Conservation (phyloP, 805 yeast species). For the Maudiozyma turicensis region DNA sequence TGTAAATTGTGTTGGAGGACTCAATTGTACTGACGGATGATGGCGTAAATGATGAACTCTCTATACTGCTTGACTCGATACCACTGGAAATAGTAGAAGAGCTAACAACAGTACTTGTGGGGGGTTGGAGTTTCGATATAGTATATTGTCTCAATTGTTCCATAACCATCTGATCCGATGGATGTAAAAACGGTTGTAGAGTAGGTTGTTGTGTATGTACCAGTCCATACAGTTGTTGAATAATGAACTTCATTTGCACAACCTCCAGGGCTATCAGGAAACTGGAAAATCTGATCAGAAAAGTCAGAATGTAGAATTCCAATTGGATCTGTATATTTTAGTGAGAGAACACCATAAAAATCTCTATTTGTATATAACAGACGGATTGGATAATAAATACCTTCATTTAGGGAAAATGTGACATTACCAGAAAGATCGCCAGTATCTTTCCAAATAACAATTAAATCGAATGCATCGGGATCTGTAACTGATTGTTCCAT, state of each 20-base stretch:
- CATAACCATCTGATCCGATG: background rate
- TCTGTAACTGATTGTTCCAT: constrained; percentile 5
- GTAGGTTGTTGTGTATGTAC: background rate
- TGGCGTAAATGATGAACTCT: too few relatives aligned
- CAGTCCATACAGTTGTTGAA: background rate
- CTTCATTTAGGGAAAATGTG: background rate
- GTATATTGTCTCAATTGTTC: background rate
- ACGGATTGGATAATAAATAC: background rate
- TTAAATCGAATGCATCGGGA: constrained; percentile 9
- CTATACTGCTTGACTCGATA: too few relatives aligned
- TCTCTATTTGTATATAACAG: background rate
- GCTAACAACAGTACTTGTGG: too few relatives aligned
- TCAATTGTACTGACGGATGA: too few relatives aligned
- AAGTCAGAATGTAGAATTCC: background rate
- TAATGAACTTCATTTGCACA: background rate
- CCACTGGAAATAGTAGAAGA: too few relatives aligned
- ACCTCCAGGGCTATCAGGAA: background rate
- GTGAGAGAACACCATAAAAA: background rate
- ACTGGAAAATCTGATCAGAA: background rate
- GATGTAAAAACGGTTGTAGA: background rate
- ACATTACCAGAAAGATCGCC: constrained; percentile 3
- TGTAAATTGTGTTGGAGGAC: too few relatives aligned
- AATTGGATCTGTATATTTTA: constrained; percentile 4
- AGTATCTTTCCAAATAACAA: constrained; percentile 11
- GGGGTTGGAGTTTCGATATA: background rate